phyloP scores from a whole-genome alignment of 2,329 filamentous ascomycete genomes.

The Beauveria asiatica region DNA sequence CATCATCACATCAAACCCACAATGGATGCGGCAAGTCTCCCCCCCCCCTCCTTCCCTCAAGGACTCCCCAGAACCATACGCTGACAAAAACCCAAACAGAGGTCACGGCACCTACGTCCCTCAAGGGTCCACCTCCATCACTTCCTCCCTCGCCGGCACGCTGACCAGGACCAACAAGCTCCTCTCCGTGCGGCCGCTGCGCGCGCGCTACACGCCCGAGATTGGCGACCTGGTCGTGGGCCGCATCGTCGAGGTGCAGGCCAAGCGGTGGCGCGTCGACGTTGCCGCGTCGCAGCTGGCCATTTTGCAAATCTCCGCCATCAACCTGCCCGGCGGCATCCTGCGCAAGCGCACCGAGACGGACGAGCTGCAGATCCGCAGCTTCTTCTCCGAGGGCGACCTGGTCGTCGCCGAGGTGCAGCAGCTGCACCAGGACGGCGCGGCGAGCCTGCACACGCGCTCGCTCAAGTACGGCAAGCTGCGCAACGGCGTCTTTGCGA shows the following conservation, averaged over 20 bases:
- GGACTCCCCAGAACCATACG: neutral
- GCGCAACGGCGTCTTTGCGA: slow-evolving; percentile 82
- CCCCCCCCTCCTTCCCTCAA: too few species aligned
- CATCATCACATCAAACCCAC: slow-evolving; percentile 78
- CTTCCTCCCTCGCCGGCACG: slow-evolving; percentile 83
- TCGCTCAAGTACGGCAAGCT: slow-evolving; percentile 92
- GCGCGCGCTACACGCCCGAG: slow-evolving; percentile 88
- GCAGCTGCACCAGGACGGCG: slow-evolving; percentile 75
- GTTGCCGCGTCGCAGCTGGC: slow-evolving; percentile 83
- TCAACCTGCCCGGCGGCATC: slow-evolving; percentile 92
- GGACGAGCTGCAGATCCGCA: slow-evolving; percentile 92
- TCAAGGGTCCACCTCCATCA: slow-evolving; percentile 57
- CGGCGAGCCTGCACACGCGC: slow-evolving; percentile 80
- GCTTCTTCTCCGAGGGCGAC: slow-evolving; percentile 95
- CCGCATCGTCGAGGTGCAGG: slow-evolving; percentile 89
- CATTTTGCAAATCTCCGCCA: slow-evolving; percentile 73
- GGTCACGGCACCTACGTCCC: slow-evolving; percentile 87
- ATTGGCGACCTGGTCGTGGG: slow-evolving; percentile 95
- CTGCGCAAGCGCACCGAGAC: slow-evolving; percentile 86
- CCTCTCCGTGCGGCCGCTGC: slow-evolving; percentile 80
- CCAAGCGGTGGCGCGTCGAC: slow-evolving; percentile 89
- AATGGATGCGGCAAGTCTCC: slow-evolving; percentile 74
- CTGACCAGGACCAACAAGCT: slow-evolving; percentile 94
- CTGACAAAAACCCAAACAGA: slow-evolving; percentile 34
- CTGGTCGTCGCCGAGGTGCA: slow-evolving; percentile 93